Base-by-base conservation (phyloP, 495 filamentous ascomycete genomes). In the Staphylotrichum longicolle region DNA sequence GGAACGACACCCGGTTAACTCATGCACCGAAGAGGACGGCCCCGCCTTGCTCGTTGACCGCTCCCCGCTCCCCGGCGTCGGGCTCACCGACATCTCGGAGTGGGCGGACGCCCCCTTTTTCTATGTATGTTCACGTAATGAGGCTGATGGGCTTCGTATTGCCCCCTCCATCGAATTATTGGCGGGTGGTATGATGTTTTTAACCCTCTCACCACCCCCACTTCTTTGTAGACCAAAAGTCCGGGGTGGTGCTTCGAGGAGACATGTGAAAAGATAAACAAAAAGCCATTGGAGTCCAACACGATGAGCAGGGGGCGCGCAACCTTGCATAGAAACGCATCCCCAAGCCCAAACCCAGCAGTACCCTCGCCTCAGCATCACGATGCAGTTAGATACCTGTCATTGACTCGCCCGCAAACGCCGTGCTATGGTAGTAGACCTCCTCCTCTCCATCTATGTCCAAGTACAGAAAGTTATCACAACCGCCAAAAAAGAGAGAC, bases 371-470 rank as follows among this genome's bases (percentile, higher is more conserved):
- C 40, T 42, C 40, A 27, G 20, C 20, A 27, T 27, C 20, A 27
- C 20, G 37, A 7, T 39, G 37, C 10, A 7, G 37, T 39, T 6
- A 6, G 37, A 7, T 32, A 59, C 20, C 47, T 11, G 30, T 41
- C n/a, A 35, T 54, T 42, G 27, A 39, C 54, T 49, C 54, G 10
- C 63, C 56, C 52, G 57, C 54, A 61, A 68, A 70, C 68, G 68
- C 68, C 68, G 54, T 70, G 68, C 68, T 68, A 70, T 70, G 65
- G 57, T 51, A 37, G 27, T n/a, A 45, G 46, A n/a, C 14, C 37
- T 6, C 52, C 15, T n/a, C 45, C n/a, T 35, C 46, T 10, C 39
- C 30, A n/a, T 57, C n/a, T 54, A 50, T 32, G 48, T 57, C 54
- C 47, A 34, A 60, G 1, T 10, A 49, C 37, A 54, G 32, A 52